phyloP scores from a whole-genome alignment of 1,139 yeast genomes.

The Saccharomycopsis phalli region DNA sequence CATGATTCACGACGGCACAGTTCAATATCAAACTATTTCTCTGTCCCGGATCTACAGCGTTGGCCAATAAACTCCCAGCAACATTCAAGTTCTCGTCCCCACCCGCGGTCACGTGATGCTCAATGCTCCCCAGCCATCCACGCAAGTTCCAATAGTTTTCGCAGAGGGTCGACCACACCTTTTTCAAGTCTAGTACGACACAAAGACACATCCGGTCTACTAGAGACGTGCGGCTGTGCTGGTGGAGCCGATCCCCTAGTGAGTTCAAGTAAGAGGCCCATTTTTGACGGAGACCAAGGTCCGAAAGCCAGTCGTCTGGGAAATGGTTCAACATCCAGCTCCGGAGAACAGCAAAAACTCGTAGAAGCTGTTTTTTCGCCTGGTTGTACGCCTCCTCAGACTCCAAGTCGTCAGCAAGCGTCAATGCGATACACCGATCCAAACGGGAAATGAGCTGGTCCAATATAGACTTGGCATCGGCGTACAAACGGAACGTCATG shows the following conservation, averaged over 20 bases:
- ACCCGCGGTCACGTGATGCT: too few relatives aligned
- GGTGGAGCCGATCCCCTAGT: constrained; percentile 3
- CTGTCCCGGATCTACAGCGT: too few relatives aligned
- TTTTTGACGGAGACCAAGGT: constrained; percentile 36
- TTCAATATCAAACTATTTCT: too few relatives aligned
- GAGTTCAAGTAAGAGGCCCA: constrained; percentile 31
- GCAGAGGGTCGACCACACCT: constrained; percentile 10
- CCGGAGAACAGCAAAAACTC: constrained; percentile 80
- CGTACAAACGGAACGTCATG: constrained; percentile 68
- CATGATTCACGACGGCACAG: too few relatives aligned
- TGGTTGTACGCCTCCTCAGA: constrained; percentile 34
- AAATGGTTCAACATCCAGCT: constrained; percentile 84
- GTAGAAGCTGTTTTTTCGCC: constrained; percentile 64
- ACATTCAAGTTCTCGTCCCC: too few relatives aligned
- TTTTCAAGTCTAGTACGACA: constrained; percentile 12
- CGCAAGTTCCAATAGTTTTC: constrained; percentile 10
- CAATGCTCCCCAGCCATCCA: too few relatives aligned
- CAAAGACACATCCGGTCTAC: constrained; percentile 8
- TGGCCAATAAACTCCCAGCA: too few relatives aligned
- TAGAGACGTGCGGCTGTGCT: background rate
- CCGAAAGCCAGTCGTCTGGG: constrained; percentile 54
- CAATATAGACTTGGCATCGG: constrained; percentile 48
- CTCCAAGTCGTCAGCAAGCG: constrained; percentile 22
- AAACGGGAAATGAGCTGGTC: constrained; percentile 55
- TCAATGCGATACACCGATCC: constrained; percentile 56